These are phyloP conservation scores for Leccinum solheimii DNA, from an alignment of 1,284 basidiomycete species.

Conservation along the genomic window DNA sequence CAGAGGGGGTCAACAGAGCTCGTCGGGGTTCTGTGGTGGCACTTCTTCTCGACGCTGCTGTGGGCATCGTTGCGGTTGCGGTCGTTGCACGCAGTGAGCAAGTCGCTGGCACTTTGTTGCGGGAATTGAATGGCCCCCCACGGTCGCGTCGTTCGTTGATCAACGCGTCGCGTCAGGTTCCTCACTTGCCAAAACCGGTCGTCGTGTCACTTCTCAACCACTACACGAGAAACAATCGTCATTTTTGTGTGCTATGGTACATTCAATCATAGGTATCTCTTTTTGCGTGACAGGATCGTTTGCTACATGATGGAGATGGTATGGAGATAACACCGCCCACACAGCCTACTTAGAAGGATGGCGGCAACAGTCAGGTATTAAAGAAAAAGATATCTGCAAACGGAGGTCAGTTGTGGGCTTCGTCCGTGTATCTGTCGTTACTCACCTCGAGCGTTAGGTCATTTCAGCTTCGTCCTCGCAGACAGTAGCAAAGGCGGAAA, in stretches of 20 bases:
- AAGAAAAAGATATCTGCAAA: constrained; percentile 6
- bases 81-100: constrained; percentile 13
- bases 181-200: constrained; percentile 21
- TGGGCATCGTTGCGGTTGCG: constrained; percentile 15
- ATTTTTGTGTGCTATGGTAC: constrained; percentile 19
- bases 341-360: constrained; percentile 7
- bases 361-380: not conserved
- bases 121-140: not conserved
- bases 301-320: constrained; percentile 19
- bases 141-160: constrained; percentile 15
- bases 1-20: constrained; percentile 28
- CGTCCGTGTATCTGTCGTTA: not conserved
- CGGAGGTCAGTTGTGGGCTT: constrained; percentile 1
- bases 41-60: constrained; percentile 1
- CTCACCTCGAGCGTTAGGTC: constrained; percentile 11
- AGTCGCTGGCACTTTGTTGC: constrained; percentile 7
- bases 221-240: not conserved
- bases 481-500: constrained; percentile 28
- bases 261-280: constrained; percentile 20
- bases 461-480: constrained; percentile 28
- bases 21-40: constrained; percentile 12
- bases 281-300: not conserved
- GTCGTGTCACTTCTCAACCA: not conserved
- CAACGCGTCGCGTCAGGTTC: constrained; percentile 20
- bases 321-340: constrained; percentile 12